Percentiles rank a stretch among this genome's conserved stretches.
These are phyloP conservation scores for Stereocaulon alpinum DNA, from an alignment of 495 filamentous ascomycete species.

Conservation along the genomic window DNA sequence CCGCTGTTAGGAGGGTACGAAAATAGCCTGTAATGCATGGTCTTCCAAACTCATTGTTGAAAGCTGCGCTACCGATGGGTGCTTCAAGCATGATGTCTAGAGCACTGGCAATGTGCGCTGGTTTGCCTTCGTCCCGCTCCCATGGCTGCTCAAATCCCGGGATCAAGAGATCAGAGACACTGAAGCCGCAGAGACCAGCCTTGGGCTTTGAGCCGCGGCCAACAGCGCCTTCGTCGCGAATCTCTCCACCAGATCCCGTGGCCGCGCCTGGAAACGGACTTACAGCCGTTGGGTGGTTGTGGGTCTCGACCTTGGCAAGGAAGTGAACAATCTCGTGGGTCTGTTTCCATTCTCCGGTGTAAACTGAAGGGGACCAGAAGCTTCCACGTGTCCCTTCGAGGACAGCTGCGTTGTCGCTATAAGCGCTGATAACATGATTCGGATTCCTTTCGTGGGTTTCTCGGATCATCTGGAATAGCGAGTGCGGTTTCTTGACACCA, in stretches of 20 bases:
- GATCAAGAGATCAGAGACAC: slow-evolving; percentile 85
- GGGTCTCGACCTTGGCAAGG: slow-evolving; percentile 74
- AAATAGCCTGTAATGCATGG: slow-evolving; percentile 85
- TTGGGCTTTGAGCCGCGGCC: slow-evolving; percentile 88
- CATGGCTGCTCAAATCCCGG: slow-evolving; percentile 72
- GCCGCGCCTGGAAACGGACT: slow-evolving; percentile 77
- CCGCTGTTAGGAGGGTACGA: slow-evolving; percentile 66
- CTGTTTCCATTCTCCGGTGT: slow-evolving; percentile 77
- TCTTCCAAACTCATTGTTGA: slow-evolving; percentile 98
- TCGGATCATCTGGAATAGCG: slow-evolving; percentile 88
- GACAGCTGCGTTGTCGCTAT: slow-evolving; percentile 95
- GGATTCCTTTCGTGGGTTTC: slow-evolving; percentile 80
- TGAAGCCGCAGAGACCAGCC: slow-evolving; percentile 85
- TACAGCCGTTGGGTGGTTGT: slow-evolving; percentile 89
- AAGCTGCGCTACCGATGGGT: slow-evolving; percentile 84
- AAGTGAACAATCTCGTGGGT: slow-evolving; percentile 83
- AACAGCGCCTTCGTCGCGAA: slow-evolving; percentile 88
- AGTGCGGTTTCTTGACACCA: slow-evolving; percentile 62
- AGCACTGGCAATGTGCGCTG: slow-evolving; percentile 81
- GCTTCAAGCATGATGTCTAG: slow-evolving; percentile 89
- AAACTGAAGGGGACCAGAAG: slow-evolving; percentile 76
- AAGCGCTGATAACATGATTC: slow-evolving; percentile 77
- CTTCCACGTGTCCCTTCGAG: slow-evolving; percentile 63
- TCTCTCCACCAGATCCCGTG: slow-evolving; percentile 91
- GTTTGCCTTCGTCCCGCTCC: slow-evolving; percentile 85